Conservation (phyloP, 1,284 basidiomycete species). For the Agroathelia rolfsii region DNA sequence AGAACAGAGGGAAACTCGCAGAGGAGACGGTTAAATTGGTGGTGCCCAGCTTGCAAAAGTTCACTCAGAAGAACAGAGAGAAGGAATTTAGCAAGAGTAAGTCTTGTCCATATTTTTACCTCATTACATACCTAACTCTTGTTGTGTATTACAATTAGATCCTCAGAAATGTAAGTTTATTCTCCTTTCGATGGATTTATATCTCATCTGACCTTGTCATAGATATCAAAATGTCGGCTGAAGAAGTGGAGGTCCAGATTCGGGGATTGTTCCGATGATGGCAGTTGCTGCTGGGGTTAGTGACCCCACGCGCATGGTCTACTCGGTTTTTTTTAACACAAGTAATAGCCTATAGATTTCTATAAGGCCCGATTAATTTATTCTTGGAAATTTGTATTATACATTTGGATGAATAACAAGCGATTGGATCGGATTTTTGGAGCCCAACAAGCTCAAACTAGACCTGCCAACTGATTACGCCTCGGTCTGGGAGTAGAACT, state of each 20-base stretch:
- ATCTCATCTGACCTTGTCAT: slow-evolving; percentile 9
- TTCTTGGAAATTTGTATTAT: too few species aligned
- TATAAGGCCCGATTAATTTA: too few species aligned
- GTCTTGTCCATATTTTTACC: slow-evolving; percentile 21
- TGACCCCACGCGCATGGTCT: too few species aligned
- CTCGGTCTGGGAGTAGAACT: too few species aligned
- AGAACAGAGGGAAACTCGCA: slow-evolving; percentile 42
- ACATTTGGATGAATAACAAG: too few species aligned
- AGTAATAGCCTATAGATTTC: too few species aligned
- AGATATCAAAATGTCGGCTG: slow-evolving; percentile 73
- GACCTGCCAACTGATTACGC: too few species aligned
- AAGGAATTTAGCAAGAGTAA: slow-evolving; percentile 78
- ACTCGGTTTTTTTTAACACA: too few species aligned
- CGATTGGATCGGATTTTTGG: too few species aligned
- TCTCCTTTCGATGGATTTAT: slow-evolving; percentile 3
- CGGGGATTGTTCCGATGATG: slow-evolving; percentile 59
- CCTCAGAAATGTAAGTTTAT: slow-evolving; percentile 75
- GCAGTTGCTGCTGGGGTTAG: too few species aligned
- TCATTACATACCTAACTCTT: background rate
- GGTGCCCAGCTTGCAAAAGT: slow-evolving; percentile 60
- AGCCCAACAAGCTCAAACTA: too few species aligned
- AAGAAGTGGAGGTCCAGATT: slow-evolving; percentile 65
- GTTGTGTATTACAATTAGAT: slow-evolving; percentile 30
- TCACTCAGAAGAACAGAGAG: slow-evolving; percentile 62
- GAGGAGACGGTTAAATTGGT: slow-evolving; percentile 71